Percentiles rank a stretch among this genome's conserved stretches.
Conservation (phyloP, 1,284 basidiomycete species). For the Sporisorium sorghi region DNA sequence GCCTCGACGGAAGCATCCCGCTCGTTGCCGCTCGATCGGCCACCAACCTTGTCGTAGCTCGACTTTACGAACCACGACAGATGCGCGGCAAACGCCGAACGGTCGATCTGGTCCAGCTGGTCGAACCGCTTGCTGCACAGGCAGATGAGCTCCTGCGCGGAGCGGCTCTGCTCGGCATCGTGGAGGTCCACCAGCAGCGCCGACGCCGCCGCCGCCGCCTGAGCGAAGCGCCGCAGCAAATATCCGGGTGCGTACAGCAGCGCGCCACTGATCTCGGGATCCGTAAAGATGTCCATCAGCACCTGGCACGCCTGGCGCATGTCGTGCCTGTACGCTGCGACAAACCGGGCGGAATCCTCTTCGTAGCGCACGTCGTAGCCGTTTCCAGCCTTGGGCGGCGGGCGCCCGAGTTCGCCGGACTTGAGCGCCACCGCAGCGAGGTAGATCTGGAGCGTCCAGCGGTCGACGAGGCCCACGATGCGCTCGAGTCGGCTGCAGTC, state of each 20-base stretch:
- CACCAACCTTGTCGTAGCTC: conserved; percentile 34
- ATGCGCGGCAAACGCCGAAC: conserved; percentile 16
- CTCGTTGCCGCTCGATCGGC: conserved; percentile 15
- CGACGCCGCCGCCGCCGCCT: conserved; percentile 24
- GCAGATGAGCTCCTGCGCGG: conserved; percentile 42
- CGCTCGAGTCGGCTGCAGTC: conserved; percentile 46
- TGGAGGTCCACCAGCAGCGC: conserved; percentile 33
- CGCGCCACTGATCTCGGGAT: conserved; percentile 44
- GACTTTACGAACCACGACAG: conserved; percentile 33
- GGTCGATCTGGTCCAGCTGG: conserved; percentile 19
- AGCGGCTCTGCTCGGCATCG: conserved; percentile 26
- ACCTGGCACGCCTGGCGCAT: conserved; percentile 41
- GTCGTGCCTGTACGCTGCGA: conserved; percentile 34
- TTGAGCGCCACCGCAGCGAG: conserved; percentile 37
- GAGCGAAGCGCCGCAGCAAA: conserved; percentile 32
- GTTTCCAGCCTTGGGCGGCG: conserved; percentile 12
- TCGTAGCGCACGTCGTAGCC: conserved; percentile 32
- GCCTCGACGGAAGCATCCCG: conserved; percentile 15
- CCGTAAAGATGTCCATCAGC: conserved; percentile 47
- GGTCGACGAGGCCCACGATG: conserved; percentile 41
- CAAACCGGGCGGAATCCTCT: conserved; percentile 41
- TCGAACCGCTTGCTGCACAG: conserved; percentile 44
- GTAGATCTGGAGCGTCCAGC: conserved; percentile 41
- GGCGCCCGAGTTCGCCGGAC: conserved; percentile 21
- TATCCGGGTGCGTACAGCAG: conserved; percentile 46